Conservation (phyloP, 2,329 filamentous ascomycete species). For the Pseudogymnoascus sp. region DNA sequence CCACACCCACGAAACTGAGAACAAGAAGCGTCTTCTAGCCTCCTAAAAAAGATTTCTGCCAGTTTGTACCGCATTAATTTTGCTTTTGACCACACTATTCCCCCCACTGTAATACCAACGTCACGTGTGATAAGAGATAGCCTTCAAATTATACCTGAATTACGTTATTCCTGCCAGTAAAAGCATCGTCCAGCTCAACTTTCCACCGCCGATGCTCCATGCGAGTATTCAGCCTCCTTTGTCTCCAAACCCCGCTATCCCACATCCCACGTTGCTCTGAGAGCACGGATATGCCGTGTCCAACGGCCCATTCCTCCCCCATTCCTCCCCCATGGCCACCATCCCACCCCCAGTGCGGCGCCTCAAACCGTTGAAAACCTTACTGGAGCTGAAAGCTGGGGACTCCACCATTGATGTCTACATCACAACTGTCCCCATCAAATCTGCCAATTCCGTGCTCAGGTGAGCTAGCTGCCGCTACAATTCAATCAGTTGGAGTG, state of each 20-base stretch:
- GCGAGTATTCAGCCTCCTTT: not conserved
- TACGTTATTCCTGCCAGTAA: not conserved
- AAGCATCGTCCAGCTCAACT: not conserved
- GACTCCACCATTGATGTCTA: slow-evolving; percentile 55
- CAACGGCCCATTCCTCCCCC: not conserved
- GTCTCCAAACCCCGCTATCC: not conserved
- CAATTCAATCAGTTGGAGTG: not conserved
- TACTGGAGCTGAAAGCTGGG: slow-evolving; percentile 52
- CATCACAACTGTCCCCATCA: slow-evolving; percentile 64
- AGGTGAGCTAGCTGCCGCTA: slow-evolving; percentile 43
- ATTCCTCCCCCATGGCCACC: not conserved
- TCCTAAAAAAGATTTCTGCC: slow-evolving; percentile 7
- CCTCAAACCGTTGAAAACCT: slow-evolving; percentile 56
- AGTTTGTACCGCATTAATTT: not conserved
- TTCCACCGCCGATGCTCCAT: not conserved
- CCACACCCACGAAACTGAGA: not conserved
- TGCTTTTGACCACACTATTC: not conserved
- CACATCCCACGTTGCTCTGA: not conserved
- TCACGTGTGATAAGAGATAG: slow-evolving; percentile 4
- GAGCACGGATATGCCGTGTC: not conserved
- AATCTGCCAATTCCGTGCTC: slow-evolving; percentile 63
- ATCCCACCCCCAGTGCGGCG: not conserved
- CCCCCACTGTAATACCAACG: not conserved
- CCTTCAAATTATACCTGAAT: not conserved
- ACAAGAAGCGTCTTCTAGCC: not conserved